Evolutionary conservation across 495 filamentous ascomycete genomes (phyloP), one percentile per base, ranked within the genome.

Genomic region (Penicillium nucicola): DNA sequence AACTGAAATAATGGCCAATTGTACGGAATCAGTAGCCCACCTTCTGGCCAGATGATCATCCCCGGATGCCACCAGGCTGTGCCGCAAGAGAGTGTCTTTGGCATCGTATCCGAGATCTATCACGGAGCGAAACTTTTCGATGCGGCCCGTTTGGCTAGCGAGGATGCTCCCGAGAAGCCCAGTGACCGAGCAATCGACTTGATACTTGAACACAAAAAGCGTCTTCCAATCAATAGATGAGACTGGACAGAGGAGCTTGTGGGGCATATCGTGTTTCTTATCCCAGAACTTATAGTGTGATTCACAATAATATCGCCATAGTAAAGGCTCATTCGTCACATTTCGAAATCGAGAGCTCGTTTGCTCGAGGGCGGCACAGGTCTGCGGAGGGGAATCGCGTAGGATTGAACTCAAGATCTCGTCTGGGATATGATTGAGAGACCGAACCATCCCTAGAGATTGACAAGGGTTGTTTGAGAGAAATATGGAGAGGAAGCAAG

Each of bases 21-120:
- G 15, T 9, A 32, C 4, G 31, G 47, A 28, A 46, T 62, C 42
- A 52, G 44, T 66, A 30, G 54, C 65, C 32, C 43, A 96, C 84
- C 88, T 86, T 71, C 90, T 79, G 13, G 93, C 89, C 55, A 98
- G 69, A 43, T 85, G 77, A 73, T 98, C 92, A 17, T 87, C 82
- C 11, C 80, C 73, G n/a, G 84, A 76, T 25, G 76, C 71, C 28
- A 78, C 70, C 9, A 70, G 67, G 41, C 77, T 78, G 57, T 95
- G 82, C 48, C 78, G 74, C 35, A 92, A 55, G 32, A 98, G 76
- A 18, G 81, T 84, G 62, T 96, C 93, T 62, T 96, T 96, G 17
- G 83, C 89, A 77, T 97, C 90, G 50, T 88, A 92, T 1, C 91
- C 93, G 55, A 83, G 70, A 35, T 75, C 67, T 46, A 84, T 81